phyloP scores from a whole-genome alignment of 2,329 filamentous ascomycete genomes.

The Colletotrichum truncatum region DNA sequence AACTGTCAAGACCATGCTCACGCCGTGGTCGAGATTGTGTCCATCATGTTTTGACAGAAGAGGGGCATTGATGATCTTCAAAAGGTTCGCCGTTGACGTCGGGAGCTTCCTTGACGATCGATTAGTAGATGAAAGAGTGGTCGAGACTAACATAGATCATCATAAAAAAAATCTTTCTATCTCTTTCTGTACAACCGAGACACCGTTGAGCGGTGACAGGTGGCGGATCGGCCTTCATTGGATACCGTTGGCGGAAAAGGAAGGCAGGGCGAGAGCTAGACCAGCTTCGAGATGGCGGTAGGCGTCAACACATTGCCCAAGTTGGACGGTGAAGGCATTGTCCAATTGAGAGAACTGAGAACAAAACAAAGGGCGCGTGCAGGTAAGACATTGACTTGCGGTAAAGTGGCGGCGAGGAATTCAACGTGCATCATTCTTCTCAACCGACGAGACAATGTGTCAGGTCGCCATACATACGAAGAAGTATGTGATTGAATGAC shows the following conservation, averaged over 20 bases:
- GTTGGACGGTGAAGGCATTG: background rate
- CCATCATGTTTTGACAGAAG: background rate
- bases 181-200: background rate
- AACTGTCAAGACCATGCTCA: background rate
- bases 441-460: background rate
- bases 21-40: background rate
- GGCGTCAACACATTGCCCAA: background rate
- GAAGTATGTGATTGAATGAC: too few species aligned
- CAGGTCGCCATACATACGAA: too few species aligned
- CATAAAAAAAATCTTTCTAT: too few species aligned
- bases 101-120: conserved; percentile 6
- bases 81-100: background rate
- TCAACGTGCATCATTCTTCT: background rate
- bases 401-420: background rate
- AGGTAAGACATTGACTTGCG: conserved; percentile 13
- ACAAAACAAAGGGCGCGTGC: background rate
- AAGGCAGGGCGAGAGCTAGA: background rate
- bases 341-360: conserved; percentile 22
- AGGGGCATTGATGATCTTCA: conserved; percentile 1
- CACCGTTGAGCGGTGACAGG: conserved; percentile 20
- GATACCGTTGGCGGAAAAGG: background rate
- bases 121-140: background rate
- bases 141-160: background rate
- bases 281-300: background rate
- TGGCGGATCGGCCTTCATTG: conserved; percentile 3